Percentiles rank a stretch among this genome's conserved stretches.
Evolutionary conservation across 345 rosid genomes (phyloP).

Genomic region (Hibiscus trionum): DNA sequence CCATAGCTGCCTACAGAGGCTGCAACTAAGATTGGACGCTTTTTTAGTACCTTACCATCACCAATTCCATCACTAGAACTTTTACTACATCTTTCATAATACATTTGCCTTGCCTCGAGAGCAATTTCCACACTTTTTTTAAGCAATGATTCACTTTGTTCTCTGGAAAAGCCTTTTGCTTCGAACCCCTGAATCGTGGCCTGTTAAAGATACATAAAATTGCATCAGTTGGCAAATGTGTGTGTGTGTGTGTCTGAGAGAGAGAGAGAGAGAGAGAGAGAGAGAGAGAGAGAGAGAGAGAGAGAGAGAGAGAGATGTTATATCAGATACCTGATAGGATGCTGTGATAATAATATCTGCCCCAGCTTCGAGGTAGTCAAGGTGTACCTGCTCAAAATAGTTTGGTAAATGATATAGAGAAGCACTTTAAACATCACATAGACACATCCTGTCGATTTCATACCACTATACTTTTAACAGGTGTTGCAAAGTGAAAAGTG

Average conservation of each 20-base stretch:
- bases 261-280: slow-evolving; percentile 2
- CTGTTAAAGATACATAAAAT: slow-evolving; percentile 24
- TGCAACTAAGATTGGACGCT: slow-evolving; percentile 55
- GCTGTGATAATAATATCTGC: slow-evolving; percentile 71
- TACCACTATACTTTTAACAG: not conserved
- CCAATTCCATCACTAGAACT: slow-evolving; percentile 16
- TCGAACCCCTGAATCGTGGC: slow-evolving; percentile 83
- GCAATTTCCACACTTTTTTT: slow-evolving; percentile 68
- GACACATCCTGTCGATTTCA: not conserved
- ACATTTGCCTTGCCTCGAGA: slow-evolving; percentile 50
- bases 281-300: not conserved
- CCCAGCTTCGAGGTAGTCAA: slow-evolving; percentile 82
- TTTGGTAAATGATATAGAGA: slow-evolving; percentile 12
- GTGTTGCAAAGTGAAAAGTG: not conserved
- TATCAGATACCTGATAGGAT: slow-evolving; percentile 55
- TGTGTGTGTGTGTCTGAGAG: not conserved
- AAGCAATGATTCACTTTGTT: slow-evolving; percentile 52
- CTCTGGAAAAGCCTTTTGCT: slow-evolving; percentile 56
- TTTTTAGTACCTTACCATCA: slow-evolving; percentile 35
- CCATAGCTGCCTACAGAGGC: slow-evolving; percentile 88
- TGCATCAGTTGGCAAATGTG: slow-evolving; percentile 5
- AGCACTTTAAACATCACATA: not conserved
- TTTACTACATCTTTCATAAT: slow-evolving; percentile 36
- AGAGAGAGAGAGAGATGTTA: not conserved
- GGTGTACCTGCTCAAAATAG: slow-evolving; percentile 53